These are phyloP conservation scores for Xylaria sp. DNA, from an alignment of 2,329 filamentous ascomycete species.

Conservation along the genomic window DNA sequence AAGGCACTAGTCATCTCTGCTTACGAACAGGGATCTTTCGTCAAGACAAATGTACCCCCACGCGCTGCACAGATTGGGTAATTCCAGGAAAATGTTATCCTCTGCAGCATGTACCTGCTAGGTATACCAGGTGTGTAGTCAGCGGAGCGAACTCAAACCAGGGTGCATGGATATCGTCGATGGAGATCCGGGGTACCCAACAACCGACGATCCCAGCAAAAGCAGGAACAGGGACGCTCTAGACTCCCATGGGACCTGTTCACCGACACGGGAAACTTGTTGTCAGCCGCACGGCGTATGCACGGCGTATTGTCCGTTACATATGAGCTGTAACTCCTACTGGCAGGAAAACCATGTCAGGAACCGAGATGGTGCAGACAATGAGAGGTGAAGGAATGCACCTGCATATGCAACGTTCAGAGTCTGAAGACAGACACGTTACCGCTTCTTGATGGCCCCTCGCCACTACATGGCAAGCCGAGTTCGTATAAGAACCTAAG, in stretches of 20 bases:
- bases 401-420: background rate
- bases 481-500: too few relatives aligned
- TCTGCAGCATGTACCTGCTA: too few relatives aligned
- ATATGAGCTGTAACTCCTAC: background rate
- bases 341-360: background rate
- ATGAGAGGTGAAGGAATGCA: background rate
- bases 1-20: background rate
- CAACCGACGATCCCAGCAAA: background rate
- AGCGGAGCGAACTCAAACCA: constrained; percentile 6
- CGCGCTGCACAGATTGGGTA: constrained; percentile 20
- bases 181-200: constrained; percentile 11
- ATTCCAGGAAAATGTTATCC: constrained; percentile 15
- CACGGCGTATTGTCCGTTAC: background rate
- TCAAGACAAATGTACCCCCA: constrained; percentile 18
- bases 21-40: constrained; percentile 9
- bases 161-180: background rate
- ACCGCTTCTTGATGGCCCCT: background rate
- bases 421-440: background rate
- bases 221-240: background rate
- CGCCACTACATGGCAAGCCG: background rate
- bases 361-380: background rate
- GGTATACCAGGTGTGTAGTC: background rate
- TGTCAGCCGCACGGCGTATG: background rate
- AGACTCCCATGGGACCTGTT: background rate
- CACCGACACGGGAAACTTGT: background rate